Evolutionary conservation across 768 basidiomycete species (phyloP), one percentile per base, ranked within the genome.

Genomic region (Agrocybe pediades): DNA sequence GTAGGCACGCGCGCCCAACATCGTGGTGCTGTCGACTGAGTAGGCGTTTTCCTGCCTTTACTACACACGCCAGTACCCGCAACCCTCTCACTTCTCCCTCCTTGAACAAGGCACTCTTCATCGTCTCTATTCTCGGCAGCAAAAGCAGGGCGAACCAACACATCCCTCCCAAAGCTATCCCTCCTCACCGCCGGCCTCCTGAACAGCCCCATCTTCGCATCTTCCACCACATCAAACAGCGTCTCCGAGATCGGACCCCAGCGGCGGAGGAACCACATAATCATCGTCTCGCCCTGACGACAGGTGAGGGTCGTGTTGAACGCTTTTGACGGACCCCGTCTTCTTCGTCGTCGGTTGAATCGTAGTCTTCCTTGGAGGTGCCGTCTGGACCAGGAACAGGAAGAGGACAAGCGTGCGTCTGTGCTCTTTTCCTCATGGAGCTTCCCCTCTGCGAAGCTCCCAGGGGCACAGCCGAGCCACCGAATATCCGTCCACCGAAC

Each of bases 401-500:
- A 6, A 6, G 21, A 23, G 5, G 53, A 11, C 25, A 21, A 41
- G 26, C 25, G 9, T 2, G 11, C 20, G 52, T 29, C 21, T 17
- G n/a, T 2, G 13, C 23, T 26, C 42, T 51, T 51, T 23, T 25
- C 17, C 48, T 30, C 17, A 36, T 33, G 25, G n/a, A n/a, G n/a
- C n/a, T n/a, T n/a, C n/a, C n/a, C n/a, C n/a, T n/a, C n/a, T n/a
- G n/a, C n/a, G n/a, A n/a, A n/a, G n/a, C n/a, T n/a, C 1, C 15
- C 25, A 8, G 16, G 24, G 6, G 48, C 17, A 9, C 58, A 53
- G 13, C n/a, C 33, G 13, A 3, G 3, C 67, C 66, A 2, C 74
- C 76, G 46, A 74, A 71, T 1, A 75, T 55, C 24, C 66, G 64
- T 19, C 56, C 50, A 11, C 71, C 75, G 41, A 74, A 75, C 66